phyloP scores from a whole-genome alignment of 805 yeast species.

The Candida golubevii region DNA sequence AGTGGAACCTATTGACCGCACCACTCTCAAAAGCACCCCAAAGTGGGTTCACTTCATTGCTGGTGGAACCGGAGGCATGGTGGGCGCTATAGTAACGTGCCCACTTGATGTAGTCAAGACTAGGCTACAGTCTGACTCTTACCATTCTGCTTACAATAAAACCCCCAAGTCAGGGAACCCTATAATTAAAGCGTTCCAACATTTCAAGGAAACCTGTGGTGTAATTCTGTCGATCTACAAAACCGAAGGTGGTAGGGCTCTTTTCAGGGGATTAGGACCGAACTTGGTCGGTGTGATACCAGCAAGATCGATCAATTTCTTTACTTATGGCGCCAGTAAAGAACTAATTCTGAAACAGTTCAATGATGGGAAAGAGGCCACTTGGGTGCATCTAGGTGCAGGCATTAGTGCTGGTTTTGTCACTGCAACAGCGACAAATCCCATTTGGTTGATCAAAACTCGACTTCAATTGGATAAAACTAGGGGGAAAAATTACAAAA shows the following conservation, averaged over 20 bases:
- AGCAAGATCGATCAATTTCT: constrained; percentile 93
- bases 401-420: constrained; percentile 92
- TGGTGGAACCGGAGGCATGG: constrained; percentile 95
- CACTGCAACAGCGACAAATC: constrained; percentile 94
- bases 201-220: constrained; percentile 76
- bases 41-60: constrained; percentile 81
- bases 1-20: constrained; percentile 25
- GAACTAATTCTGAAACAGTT: constrained; percentile 62
- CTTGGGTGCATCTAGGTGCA: constrained; percentile 80
- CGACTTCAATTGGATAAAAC: constrained; percentile 87
- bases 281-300: constrained; percentile 97
- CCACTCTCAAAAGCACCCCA: constrained; percentile 16
- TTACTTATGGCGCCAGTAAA: constrained; percentile 93
- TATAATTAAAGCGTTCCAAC: constrained; percentile 51
- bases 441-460: constrained; percentile 96
- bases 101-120: constrained; percentile 97
- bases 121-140: constrained; percentile 86
- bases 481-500: constrained; percentile 61
- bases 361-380: constrained; percentile 71
- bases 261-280: constrained; percentile 95
- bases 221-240: constrained; percentile 66
- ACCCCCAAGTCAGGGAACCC: constrained; percentile 37
- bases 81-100: constrained; percentile 90
- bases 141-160: constrained; percentile 50
- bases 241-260: constrained; percentile 77